phyloP scores from a whole-genome alignment of 306 rosid species.

The Malus fusca region DNA sequence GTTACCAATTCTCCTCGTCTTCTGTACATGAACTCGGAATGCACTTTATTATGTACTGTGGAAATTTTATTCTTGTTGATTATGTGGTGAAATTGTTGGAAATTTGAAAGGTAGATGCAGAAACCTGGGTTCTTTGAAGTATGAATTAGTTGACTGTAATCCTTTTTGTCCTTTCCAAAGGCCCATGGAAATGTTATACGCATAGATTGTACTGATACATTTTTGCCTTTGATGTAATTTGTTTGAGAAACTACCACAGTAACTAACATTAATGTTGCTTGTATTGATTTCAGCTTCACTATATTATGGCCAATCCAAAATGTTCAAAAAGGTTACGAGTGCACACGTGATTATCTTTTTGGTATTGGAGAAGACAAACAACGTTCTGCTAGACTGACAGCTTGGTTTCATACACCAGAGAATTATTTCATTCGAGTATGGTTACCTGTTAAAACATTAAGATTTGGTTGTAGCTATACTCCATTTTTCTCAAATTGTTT shows the following conservation, averaged over 20 bases:
- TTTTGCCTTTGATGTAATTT: constrained; percentile 8
- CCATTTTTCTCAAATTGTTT: background rate
- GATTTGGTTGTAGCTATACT: constrained; percentile 9
- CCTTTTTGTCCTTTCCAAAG: background rate
- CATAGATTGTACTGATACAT: constrained; percentile 1
- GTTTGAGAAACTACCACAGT: background rate
- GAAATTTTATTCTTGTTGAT: constrained; percentile 5
- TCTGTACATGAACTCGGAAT: constrained; percentile 5
- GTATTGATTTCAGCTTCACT: constrained; percentile 55
- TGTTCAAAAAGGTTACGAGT: constrained; percentile 59
- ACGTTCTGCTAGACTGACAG: constrained; percentile 85
- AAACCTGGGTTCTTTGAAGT: background rate
- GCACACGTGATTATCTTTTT: constrained; percentile 83
- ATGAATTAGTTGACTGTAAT: background rate
- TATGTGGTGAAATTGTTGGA: background rate
- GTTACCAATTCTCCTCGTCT: constrained; percentile 3
- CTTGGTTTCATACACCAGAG: constrained; percentile 87
- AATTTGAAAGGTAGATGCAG: background rate
- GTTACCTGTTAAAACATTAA: constrained; percentile 14
- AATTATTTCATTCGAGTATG: constrained; percentile 70
- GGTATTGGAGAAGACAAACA: constrained; percentile 90
- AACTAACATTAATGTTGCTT: constrained; percentile 4
- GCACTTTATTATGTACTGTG: constrained; percentile 1
- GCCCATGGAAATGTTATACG: background rate
- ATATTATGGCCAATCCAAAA: constrained; percentile 73